Evolutionary conservation across 768 basidiomycete genomes (phyloP).

Genomic region (Boletus insuetus): DNA sequence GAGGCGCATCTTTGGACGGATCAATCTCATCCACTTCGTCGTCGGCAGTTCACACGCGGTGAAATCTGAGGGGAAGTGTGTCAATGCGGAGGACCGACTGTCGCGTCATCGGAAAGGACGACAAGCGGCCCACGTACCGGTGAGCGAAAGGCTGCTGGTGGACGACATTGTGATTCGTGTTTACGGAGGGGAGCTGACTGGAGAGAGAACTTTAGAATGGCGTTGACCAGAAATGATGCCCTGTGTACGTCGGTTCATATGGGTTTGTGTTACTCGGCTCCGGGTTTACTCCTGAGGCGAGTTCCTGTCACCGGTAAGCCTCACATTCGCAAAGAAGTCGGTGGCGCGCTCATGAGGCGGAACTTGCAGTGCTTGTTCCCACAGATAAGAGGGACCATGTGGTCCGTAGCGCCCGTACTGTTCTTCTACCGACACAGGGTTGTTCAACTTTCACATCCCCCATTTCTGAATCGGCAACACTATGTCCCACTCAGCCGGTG

Average conservation of each 20-base stretch:
- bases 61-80: slow-evolving; percentile 15
- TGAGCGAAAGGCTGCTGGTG: slow-evolving; percentile 12
- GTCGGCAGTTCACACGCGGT: slow-evolving; percentile 23
- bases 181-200: neutral
- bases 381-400: neutral
- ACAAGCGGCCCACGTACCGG: slow-evolving; percentile 11
- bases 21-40: slow-evolving; percentile 15
- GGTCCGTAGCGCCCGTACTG: neutral
- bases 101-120: neutral
- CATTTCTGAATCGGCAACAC: no score
- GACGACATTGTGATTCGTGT: slow-evolving; percentile 5
- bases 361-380: slow-evolving; percentile 2
- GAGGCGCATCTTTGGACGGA: slow-evolving; percentile 23
- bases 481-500: no score
- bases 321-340: neutral
- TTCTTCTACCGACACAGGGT: neutral
- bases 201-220: neutral
- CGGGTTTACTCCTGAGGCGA: slow-evolving; percentile 5
- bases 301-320: neutral
- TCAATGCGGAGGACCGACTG: neutral
- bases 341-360: neutral
- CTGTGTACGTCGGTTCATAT: neutral
- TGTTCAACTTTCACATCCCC: neutral
- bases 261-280: slow-evolving; percentile 10
- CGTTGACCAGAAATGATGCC: neutral